Conservation (phyloP, 2,329 filamentous ascomycete genomes). For the Aplosporella prunicola region DNA sequence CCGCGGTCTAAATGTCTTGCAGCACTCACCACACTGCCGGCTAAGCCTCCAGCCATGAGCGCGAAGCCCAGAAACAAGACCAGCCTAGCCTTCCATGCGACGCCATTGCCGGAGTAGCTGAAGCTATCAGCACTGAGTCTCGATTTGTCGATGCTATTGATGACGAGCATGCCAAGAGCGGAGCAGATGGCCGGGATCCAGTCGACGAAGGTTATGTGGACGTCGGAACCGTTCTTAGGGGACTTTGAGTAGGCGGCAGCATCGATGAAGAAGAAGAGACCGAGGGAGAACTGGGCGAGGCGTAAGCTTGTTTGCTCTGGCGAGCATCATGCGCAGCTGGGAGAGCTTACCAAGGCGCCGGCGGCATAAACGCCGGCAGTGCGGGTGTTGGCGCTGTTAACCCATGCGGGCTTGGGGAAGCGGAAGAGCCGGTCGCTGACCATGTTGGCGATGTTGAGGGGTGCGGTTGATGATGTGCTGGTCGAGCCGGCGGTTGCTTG, state of each 20-base stretch:
- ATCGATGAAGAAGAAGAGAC: conserved; percentile 61
- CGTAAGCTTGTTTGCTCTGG: conserved; percentile 10
- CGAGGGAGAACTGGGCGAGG: conserved; percentile 51
- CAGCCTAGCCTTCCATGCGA: conserved; percentile 61
- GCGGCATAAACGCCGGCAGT: conserved; percentile 57
- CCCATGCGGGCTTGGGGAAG: conserved; percentile 57
- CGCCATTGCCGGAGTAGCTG: conserved; percentile 54
- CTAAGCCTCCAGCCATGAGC: conserved; percentile 57
- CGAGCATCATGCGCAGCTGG: neutral
- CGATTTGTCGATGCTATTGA: conserved; percentile 63
- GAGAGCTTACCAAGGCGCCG: conserved; percentile 50
- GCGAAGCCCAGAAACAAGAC: conserved; percentile 62
- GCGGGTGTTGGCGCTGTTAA: conserved; percentile 55
- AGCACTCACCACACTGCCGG: conserved; percentile 47
- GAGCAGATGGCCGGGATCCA: conserved; percentile 65
- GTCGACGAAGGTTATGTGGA: conserved; percentile 61
- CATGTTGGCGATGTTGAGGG: conserved; percentile 20
- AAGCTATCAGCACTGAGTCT: conserved; percentile 55
- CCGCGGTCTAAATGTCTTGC: too few relatives aligned
- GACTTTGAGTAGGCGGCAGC: conserved; percentile 56
- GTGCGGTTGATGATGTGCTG: neutral
- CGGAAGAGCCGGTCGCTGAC: conserved; percentile 53
- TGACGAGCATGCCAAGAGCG: conserved; percentile 60
- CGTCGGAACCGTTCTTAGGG: conserved; percentile 48
- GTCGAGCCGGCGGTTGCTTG: neutral